phyloP scores from a whole-genome alignment of 1,284 basidiomycete genomes.

The Cerioporus squamosus region DNA sequence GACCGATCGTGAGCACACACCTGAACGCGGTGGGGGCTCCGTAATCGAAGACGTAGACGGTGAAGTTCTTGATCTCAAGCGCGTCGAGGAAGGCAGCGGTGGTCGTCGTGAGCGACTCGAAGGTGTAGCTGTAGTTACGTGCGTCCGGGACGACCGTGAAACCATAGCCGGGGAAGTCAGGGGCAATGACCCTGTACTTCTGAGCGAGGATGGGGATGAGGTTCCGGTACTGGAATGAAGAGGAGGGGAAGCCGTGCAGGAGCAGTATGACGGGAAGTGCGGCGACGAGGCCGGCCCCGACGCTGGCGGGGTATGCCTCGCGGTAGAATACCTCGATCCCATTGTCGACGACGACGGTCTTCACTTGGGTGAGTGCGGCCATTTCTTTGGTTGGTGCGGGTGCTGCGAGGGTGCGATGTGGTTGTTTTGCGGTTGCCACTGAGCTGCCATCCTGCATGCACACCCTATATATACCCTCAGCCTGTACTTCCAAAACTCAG shows the following conservation, averaged over 20 bases:
- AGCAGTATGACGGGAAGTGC: constrained; percentile 43
- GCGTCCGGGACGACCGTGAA: constrained; percentile 45
- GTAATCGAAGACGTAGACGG: constrained; percentile 55
- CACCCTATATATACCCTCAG: not conserved
- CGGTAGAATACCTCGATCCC: constrained; percentile 47
- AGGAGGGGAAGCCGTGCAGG: constrained; percentile 53
- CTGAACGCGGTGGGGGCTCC: constrained; percentile 47
- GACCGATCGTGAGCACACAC: constrained; percentile 18
- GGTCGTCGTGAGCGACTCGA: constrained; percentile 44
- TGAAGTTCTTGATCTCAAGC: constrained; percentile 42
- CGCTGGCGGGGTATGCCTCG: constrained; percentile 35
- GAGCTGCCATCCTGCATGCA: not conserved
- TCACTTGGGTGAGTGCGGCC: constrained; percentile 19
- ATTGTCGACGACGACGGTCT: constrained; percentile 37
- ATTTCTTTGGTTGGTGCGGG: not conserved
- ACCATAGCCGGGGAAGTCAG: constrained; percentile 55
- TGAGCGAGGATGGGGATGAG: constrained; percentile 46
- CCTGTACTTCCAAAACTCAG: too few species aligned
- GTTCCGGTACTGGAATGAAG: constrained; percentile 51
- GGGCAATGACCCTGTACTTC: constrained; percentile 50
- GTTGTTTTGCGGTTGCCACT: not conserved
- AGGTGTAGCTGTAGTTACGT: constrained; percentile 43
- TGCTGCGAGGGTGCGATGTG: not conserved
- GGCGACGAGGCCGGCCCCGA: constrained; percentile 12
- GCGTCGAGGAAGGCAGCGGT: constrained; percentile 46